Evolutionary conservation across 192 early-diverging fungal genomes (phyloP).

Genomic region (Coemansia sp.): DNA sequence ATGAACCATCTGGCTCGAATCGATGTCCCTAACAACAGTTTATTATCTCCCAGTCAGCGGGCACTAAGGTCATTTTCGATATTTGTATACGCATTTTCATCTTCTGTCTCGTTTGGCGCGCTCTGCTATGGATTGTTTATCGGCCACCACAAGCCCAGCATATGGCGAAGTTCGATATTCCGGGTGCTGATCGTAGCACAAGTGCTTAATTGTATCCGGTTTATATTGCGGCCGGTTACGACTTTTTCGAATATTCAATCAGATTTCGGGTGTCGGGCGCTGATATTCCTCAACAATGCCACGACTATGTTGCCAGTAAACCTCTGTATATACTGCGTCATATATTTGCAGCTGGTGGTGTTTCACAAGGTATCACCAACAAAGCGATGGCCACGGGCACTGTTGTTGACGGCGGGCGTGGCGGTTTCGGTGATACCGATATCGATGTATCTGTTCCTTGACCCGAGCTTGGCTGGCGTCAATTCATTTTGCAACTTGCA

Average conservation of each 20-base stretch:
- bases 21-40: neutral
- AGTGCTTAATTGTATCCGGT: constrained; percentile 31
- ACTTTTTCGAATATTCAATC: constrained; percentile 2
- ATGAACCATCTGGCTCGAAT: constrained; percentile 9
- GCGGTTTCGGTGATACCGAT: constrained; percentile 21
- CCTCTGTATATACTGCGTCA: constrained; percentile 31
- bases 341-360: constrained; percentile 43
- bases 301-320: constrained; percentile 23
- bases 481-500: constrained; percentile 18
- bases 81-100: constrained; percentile 16
- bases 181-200: constrained; percentile 33
- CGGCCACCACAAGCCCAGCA: neutral
- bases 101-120: constrained; percentile 14
- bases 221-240: constrained; percentile 25
- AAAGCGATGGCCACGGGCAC: constrained; percentile 31
- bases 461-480: neutral
- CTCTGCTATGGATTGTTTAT: constrained; percentile 26
- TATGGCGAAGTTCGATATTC: constrained; percentile 32
- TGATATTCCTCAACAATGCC: constrained; percentile 31
- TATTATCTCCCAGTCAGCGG: neutral
- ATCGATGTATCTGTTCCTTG: constrained; percentile 18
- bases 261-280: constrained; percentile 24
- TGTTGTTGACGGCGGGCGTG: constrained; percentile 14
- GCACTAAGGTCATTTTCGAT: neutral
- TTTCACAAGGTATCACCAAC: constrained; percentile 38